Percentiles rank a stretch among this genome's conserved stretches.
phyloP scores from a whole-genome alignment of 495 filamentous ascomycete genomes.

The Wilcoxina mikolae region DNA sequence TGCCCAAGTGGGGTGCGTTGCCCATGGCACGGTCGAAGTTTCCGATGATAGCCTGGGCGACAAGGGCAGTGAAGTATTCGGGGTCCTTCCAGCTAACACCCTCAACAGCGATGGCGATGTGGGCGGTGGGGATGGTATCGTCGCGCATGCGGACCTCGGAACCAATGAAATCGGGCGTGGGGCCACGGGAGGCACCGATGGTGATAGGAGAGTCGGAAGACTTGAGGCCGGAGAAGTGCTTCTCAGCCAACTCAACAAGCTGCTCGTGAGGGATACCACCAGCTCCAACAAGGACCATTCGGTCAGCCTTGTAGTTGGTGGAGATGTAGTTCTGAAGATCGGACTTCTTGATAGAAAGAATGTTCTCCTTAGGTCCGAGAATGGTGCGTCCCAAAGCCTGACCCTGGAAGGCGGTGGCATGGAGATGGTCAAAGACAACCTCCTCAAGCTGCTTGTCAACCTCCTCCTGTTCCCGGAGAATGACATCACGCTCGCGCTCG shows the following conservation, averaged over 20 bases:
- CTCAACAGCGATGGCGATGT: conserved; percentile 98
- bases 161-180: conserved; percentile 83
- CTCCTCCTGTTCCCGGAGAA: conserved; percentile 96
- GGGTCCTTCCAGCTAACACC: conserved; percentile 99
- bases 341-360: conserved; percentile 78
- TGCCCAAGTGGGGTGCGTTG: conserved; percentile 86
- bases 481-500: conserved; percentile 94
- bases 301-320: conserved; percentile 97
- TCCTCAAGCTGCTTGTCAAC: conserved; percentile 99
- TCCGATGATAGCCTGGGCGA: conserved; percentile 95
- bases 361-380: conserved; percentile 94
- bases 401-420: conserved; percentile 91
- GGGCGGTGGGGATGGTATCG: conserved; percentile 85
- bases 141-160: conserved; percentile 90
- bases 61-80: conserved; percentile 95
- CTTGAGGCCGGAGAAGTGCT: conserved; percentile 67
- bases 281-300: conserved; percentile 95
- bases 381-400: conserved; percentile 97
- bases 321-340: conserved; percentile 94
- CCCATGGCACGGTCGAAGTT: conserved; percentile 99
- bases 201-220: conserved; percentile 54
- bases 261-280: conserved; percentile 87
- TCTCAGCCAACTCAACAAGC: conserved; percentile 88
- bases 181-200: conserved; percentile 55
- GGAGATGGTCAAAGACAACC: conserved; percentile 97